phyloP scores from a whole-genome alignment of 106 monocot species.

The Platanthera guangdongensis region DNA sequence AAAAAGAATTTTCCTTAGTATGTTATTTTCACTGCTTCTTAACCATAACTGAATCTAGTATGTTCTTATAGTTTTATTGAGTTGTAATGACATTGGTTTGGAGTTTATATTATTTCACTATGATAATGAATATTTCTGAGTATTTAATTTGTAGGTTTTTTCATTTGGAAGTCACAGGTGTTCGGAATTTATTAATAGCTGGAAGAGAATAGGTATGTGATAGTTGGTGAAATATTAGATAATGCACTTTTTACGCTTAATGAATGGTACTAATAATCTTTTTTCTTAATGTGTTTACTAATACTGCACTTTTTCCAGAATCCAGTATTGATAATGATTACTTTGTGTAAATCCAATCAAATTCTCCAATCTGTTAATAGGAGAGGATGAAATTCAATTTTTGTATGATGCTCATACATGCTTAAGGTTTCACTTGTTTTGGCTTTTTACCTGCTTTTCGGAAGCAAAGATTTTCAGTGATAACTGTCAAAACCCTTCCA shows the following conservation, averaged over 20 bases:
- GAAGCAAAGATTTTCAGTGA: too few species aligned
- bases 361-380: neutral
- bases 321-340: neutral
- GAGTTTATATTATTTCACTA: too few species aligned
- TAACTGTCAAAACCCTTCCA: too few species aligned
- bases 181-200: conserved; percentile 52
- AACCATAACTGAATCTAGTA: neutral
- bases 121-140: conserved; percentile 1
- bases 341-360: neutral
- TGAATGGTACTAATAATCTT: neutral
- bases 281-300: neutral
- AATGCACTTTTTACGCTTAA: neutral
- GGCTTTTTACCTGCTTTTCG: too few species aligned
- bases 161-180: conserved; percentile 66
- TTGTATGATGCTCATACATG: neutral
- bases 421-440: neutral
- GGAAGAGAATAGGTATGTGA: conserved; percentile 70
- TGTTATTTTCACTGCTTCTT: neutral
- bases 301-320: neutral
- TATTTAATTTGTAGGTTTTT: conserved; percentile 47
- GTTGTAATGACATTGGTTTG: neutral
- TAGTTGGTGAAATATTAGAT: neutral
- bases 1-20: too few species aligned
- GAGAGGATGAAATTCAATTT: neutral
- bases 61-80: neutral